Evolutionary conservation across 805 yeast species (phyloP).

Genomic region (Ogataea henricii): DNA sequence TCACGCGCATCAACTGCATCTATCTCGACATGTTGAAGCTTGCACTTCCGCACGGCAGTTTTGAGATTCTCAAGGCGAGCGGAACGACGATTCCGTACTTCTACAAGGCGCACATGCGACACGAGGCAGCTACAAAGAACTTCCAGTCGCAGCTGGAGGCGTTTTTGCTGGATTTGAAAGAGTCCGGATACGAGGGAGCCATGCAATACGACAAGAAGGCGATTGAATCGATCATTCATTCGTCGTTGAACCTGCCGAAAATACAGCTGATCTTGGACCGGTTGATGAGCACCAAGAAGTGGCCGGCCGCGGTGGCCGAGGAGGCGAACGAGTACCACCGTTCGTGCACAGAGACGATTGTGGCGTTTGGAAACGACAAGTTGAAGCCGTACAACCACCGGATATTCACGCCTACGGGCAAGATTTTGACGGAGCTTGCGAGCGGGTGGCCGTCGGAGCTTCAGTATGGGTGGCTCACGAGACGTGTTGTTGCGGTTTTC

Average conservation of each 20-base stretch:
- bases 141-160: conserved; percentile 50
- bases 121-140: conserved; percentile 84
- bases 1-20: conserved; percentile 85
- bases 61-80: conserved; percentile 77
- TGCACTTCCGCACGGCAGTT: conserved; percentile 69
- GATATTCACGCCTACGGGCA: conserved; percentile 89
- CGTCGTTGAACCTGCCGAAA: conserved; percentile 70
- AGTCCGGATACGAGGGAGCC: conserved; percentile 29
- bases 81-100: conserved; percentile 85
- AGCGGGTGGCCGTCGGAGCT: conserved; percentile 84
- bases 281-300: conserved; percentile 48
- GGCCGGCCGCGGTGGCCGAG: conserved; percentile 39
- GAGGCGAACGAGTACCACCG: conserved; percentile 46
- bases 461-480: conserved; percentile 84
- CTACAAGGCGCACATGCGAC: conserved; percentile 89
- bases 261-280: conserved; percentile 69
- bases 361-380: conserved; percentile 72
- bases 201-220: conserved; percentile 48
- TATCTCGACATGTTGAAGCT: conserved; percentile 70
- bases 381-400: conserved; percentile 57
- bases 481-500: conserved; percentile 80
- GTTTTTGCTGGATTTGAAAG: conserved; percentile 42
- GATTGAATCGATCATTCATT: conserved; percentile 62
- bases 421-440: conserved; percentile 80
- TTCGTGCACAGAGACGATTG: conserved; percentile 64